Conservation (phyloP, 78 protist genomes). For the Pelomyxa schiedti region DNA sequence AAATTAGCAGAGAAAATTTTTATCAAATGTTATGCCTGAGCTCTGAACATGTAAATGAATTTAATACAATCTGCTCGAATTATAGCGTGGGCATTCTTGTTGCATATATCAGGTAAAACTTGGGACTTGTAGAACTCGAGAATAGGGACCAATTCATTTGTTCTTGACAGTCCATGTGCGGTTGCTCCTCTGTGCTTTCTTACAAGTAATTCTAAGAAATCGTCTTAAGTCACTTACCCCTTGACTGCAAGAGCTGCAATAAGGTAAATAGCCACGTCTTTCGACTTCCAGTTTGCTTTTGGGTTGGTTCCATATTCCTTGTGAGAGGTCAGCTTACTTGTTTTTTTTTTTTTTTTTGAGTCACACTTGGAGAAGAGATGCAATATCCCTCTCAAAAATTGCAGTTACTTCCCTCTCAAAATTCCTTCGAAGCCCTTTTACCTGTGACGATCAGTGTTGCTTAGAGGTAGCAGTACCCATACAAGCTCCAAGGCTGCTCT, state of each 20-base stretch:
- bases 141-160: conserved; percentile 21
- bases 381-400: conserved; percentile 16
- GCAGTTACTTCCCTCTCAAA: conserved; percentile 36
- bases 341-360: conserved; percentile 18
- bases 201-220: too few relatives aligned
- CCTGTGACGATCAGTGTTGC: too few relatives aligned
- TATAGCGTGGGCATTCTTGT: conserved; percentile 18
- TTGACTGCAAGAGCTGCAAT: conserved; percentile 74
- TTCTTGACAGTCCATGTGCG: conserved; percentile 8
- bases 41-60: conserved; percentile 74
- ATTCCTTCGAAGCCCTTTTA: conserved; percentile 61
- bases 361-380: background rate
- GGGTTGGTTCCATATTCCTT: background rate
- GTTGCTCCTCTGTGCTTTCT: conserved; percentile 6
- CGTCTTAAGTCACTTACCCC: too few relatives aligned
- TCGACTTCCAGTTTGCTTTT: conserved; percentile 58
- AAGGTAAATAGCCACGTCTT: conserved; percentile 82
- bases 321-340: conserved; percentile 15
- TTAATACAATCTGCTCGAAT: conserved; percentile 77
- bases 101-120: conserved; percentile 60
- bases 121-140: conserved; percentile 41
- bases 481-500: conserved; percentile 68
- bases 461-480: too few relatives aligned
- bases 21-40: conserved; percentile 72
- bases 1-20: conserved; percentile 50